These are phyloP conservation scores for Aureobasidium zeae DNA, from an alignment of 2,329 filamentous ascomycete genomes.

Conservation along the genomic window DNA sequence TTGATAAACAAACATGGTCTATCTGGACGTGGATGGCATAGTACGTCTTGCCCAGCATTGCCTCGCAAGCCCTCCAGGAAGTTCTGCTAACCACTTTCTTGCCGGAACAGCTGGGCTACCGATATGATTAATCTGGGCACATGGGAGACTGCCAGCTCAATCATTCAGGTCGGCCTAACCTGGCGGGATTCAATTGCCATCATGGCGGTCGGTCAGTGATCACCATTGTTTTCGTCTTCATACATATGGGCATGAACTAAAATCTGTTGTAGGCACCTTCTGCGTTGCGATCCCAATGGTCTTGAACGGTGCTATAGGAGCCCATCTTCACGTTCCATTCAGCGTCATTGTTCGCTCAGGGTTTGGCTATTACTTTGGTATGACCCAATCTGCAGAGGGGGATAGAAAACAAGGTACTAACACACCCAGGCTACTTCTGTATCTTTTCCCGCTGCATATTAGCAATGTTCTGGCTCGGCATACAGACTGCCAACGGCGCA, in stretches of 20 bases:
- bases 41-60: slow-evolving; percentile 1
- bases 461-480: slow-evolving; percentile 55
- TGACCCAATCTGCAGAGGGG: no score
- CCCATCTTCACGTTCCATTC: slow-evolving; percentile 46
- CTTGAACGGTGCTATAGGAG: slow-evolving; percentile 45
- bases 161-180: slow-evolving; percentile 43
- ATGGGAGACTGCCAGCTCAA: slow-evolving; percentile 34
- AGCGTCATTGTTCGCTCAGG: slow-evolving; percentile 47
- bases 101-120: slow-evolving; percentile 31
- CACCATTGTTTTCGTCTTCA: slow-evolving; percentile 45
- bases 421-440: slow-evolving; percentile 45
- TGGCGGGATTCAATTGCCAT: slow-evolving; percentile 48
- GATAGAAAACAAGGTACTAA: no score
- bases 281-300: slow-evolving; percentile 51
- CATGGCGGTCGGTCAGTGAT: slow-evolving; percentile 39
- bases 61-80: no score
- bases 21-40: slow-evolving; percentile 35
- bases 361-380: slow-evolving; percentile 51
- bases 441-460: slow-evolving; percentile 46
- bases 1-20: slow-evolving; percentile 26
- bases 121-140: slow-evolving; percentile 32
- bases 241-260: slow-evolving; percentile 54
- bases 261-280: no score
- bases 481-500: slow-evolving; percentile 56
- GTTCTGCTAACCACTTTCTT: no score